Base-by-base conservation (phyloP, 1,139 yeast species). In the Debaryomycetaceae sp. region DNA sequence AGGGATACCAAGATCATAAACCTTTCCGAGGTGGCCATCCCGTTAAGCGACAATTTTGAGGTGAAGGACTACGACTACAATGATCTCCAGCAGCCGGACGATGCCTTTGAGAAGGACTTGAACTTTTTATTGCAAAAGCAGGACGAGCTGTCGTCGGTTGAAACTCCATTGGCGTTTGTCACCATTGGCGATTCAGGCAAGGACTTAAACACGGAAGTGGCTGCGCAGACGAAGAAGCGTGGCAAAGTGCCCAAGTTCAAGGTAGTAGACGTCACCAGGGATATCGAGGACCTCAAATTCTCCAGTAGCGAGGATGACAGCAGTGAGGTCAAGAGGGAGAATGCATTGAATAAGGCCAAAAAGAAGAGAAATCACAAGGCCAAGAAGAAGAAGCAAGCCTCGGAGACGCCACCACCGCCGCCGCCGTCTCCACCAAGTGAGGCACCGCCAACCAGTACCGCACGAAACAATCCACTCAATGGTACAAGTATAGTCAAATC, bases 61-160 rank as follows among this genome's bases (percentile, higher is more conserved):
- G 52, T 46, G 3, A 30, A 36, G 9, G 40, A 41, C 30, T 45
- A 48, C 34, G 49, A 51, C 34, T 45, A 44, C 28, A 39, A 31
- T 26, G 41, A 28, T 15, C 37, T 40, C 7, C 31, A 30, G 11
- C 34, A 28, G 18, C 28, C 39, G 4, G 52, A 44, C 27, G 29
- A 38, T n/a, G 42, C 45, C 16, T 51, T 51, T 28, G 58, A 53
- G 31, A 37, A 37, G 13, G 57, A 53, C 35, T 45, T 53, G 36
- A 42, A 44, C 29, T 52, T 42, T 27, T 38, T 53, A 17, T 25
- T 38, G 12, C 40, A 40, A 10, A 34, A 24, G 19, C 18, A 21
- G 17, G 31, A 34, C 18, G n/a, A n/a, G n/a, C n/a, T n/a, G n/a
- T n/a, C n/a, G n/a, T n/a, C n/a, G n/a, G n/a, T n/a, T n/a, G n/a